Conservation (phyloP, 176 grass and related monocot species). For the Secale cereale region DNA sequence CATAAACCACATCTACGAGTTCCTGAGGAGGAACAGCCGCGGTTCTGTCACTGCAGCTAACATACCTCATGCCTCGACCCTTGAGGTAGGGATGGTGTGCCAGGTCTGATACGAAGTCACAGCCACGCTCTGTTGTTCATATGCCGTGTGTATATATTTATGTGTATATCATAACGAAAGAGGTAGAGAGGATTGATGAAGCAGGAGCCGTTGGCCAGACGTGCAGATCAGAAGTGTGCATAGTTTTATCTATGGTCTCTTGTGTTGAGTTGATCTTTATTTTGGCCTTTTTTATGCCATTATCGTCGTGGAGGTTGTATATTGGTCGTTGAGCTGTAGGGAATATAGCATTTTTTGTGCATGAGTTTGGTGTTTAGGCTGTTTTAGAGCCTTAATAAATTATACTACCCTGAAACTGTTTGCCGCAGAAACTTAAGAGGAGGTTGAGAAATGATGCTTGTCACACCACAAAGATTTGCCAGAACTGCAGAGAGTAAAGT, state of each 20-base stretch:
- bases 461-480: not conserved
- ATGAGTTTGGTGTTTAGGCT: not conserved
- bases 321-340: not conserved
- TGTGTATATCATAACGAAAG: constrained; percentile 26
- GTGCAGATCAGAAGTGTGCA: constrained; percentile 19
- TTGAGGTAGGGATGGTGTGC: constrained; percentile 95
- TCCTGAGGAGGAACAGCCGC: constrained; percentile 80
- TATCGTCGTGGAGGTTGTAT: not conserved
- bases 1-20: constrained; percentile 68
- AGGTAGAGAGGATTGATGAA: constrained; percentile 25
- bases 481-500: not conserved
- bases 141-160: not conserved
- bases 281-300: not conserved
- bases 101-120: constrained; percentile 49
- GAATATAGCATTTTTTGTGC: constrained; percentile 4
- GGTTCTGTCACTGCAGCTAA: constrained; percentile 49
- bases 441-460: not conserved
- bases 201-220: not conserved
- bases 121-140: not conserved
- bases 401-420: constrained; percentile 29
- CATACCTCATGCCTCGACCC: constrained; percentile 67
- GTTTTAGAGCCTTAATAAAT: constrained; percentile 27
- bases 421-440: not conserved
- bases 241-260: constrained; percentile 2
- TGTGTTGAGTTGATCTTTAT: constrained; percentile 4